Conservation (phyloP, 352 stramenopile genomes). For the Pseudoperonospora humuli region DNA sequence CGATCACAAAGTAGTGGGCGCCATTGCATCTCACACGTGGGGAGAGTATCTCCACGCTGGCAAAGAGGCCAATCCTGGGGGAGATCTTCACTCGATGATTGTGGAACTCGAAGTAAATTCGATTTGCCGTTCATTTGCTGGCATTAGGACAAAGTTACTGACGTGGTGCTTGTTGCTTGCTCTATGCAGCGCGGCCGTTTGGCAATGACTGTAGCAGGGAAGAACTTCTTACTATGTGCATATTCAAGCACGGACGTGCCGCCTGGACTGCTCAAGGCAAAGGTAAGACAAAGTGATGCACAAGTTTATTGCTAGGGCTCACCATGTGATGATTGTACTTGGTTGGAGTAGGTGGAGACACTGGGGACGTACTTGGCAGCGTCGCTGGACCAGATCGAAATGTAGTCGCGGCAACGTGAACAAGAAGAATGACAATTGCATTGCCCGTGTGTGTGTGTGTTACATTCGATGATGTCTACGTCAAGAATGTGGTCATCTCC, state of each 20-base stretch:
- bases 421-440: constrained; percentile 1
- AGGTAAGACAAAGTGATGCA: constrained; percentile 26
- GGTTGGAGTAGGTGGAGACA: constrained; percentile 38
- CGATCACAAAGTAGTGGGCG: constrained; percentile 81
- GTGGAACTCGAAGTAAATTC: constrained; percentile 56
- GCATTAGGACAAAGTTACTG: no score
- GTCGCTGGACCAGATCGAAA: constrained; percentile 63
- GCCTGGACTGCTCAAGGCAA: constrained; percentile 63
- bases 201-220: constrained; percentile 55
- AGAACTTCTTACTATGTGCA: constrained; percentile 69
- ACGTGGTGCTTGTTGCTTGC: neutral
- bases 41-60: constrained; percentile 69
- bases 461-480: constrained; percentile 4
- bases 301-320: neutral
- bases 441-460: constrained; percentile 5
- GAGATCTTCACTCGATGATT: constrained; percentile 53
- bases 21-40: constrained; percentile 81
- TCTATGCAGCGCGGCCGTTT: constrained; percentile 42
- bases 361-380: constrained; percentile 50
- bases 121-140: neutral
- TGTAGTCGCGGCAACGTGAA: constrained; percentile 24
- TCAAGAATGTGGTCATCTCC: constrained; percentile 1
- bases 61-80: constrained; percentile 52
- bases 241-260: constrained; percentile 53
- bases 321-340: neutral